Base-by-base conservation (phyloP, 306 rosid species). In the Cucurbita moschata region DNA sequence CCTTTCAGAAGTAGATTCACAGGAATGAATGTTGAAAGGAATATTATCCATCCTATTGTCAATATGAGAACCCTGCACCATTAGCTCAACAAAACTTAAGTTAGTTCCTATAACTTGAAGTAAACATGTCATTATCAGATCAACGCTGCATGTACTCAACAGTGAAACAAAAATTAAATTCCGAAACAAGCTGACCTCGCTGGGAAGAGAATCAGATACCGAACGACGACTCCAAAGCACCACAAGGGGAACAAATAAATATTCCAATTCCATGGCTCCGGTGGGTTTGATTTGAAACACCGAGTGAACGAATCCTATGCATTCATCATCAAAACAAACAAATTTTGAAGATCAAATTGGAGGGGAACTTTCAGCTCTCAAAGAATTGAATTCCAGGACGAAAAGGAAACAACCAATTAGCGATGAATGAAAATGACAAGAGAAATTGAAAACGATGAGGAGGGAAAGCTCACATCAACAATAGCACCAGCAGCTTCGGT, bases 231-330 rank as follows among this genome's bases (percentile, higher is more conserved):
- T 44, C 99, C 99, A n/a, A 21, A 84, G 89, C 99, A 94, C 99
- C 99, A 94, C 75, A 89, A 71, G 37, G 99, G 99, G 79, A 94
- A 94, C 87, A 94, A 82, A 81, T 94, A 94, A 35, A 91, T 50
- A 85, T 94, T 94, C 99, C 97, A 94, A 80, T 90, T 89, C 96
- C 97, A 94, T 10, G 95, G 96, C 85, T 94, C 98, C 18, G 96
- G 96, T 61, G 97, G 83, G 83, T 90, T 94, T 26, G 98, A 94
- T 84, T 94, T 94, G 91, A 94, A 94, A 83, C 98, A 94, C 79
- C 98, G 78, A 5, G 98, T 94, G 65, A 94, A 94, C 38, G 97
- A 86, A 77, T 94, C 96, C 97, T 94, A 75, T 69, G 30, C 83
- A 79, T 73, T 54, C 56, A 76, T 42, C 19, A 55, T 30, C 19